phyloP scores from a whole-genome alignment of 2,329 filamentous ascomycete species.

The Aureobasidium melanogenum region DNA sequence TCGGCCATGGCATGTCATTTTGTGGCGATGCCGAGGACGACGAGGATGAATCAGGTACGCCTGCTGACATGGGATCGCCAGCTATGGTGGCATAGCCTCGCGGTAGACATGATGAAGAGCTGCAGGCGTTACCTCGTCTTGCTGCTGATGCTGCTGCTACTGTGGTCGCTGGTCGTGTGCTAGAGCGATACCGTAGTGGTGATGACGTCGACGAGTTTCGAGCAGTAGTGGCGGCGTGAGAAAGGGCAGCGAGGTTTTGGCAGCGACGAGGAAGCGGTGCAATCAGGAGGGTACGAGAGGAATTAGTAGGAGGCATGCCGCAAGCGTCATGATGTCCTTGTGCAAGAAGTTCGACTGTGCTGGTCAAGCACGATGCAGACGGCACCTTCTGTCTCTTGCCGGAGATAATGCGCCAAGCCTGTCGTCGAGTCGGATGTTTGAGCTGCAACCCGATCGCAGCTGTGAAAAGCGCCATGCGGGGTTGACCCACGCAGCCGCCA shows the following conservation, averaged over 20 bases:
- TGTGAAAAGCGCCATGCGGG: background rate
- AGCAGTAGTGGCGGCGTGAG: background rate
- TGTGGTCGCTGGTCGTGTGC: constrained; percentile 1
- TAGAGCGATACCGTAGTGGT: background rate
- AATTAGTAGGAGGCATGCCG: constrained; percentile 2
- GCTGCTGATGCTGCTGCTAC: background rate
- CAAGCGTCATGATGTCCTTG: background rate
- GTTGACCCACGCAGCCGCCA: background rate
- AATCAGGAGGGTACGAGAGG: background rate
- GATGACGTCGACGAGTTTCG: constrained; percentile 8
- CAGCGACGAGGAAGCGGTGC: constrained; percentile 4
- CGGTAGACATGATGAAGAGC: background rate
- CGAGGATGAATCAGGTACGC: background rate
- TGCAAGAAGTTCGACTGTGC: background rate
- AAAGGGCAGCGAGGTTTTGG: background rate
- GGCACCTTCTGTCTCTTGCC: background rate
- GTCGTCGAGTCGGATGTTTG: background rate
- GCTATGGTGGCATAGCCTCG: constrained; percentile 26
- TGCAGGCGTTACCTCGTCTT: background rate
- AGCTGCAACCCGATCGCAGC: background rate
- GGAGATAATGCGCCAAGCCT: background rate
- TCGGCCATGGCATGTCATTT: constrained; percentile 25
- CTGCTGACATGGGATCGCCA: constrained; percentile 15
- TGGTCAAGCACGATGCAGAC: background rate
- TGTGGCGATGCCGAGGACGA: constrained; percentile 16